These are phyloP conservation scores for Mesembryanthemum crystallinum DNA, from an alignment of 148 eudicot genomes.

Conservation along the genomic window DNA sequence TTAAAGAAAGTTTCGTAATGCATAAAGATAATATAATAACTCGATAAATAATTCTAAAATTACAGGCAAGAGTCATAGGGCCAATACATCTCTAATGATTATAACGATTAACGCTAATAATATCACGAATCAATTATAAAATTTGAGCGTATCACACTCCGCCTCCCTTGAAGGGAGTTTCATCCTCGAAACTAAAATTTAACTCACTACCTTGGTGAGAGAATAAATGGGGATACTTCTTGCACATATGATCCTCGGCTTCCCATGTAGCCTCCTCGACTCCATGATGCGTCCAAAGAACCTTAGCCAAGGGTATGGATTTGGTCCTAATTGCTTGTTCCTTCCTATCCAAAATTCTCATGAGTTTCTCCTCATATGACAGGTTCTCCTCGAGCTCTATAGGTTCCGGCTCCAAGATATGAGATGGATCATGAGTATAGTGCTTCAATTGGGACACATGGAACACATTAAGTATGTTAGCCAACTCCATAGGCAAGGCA, in stretches of 20 bases:
- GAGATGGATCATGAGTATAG: background rate
- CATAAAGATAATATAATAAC: too few relatives aligned
- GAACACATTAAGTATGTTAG: background rate
- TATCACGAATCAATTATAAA: too few relatives aligned
- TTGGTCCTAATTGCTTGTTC: background rate
- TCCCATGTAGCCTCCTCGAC: background rate
- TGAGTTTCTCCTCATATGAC: background rate
- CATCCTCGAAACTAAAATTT: background rate
- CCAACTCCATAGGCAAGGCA: background rate
- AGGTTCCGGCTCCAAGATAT: background rate
- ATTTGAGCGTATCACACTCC: background rate
- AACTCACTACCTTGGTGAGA: background rate
- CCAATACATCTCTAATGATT: too few relatives aligned
- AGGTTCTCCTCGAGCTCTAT: background rate
- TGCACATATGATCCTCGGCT: background rate
- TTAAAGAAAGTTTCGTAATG: too few relatives aligned
- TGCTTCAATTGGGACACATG: background rate
- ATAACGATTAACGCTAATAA: too few relatives aligned
- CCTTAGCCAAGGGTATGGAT: background rate
- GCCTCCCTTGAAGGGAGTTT: background rate
- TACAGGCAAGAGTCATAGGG: too few relatives aligned
- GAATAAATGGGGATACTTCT: background rate
- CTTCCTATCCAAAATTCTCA: background rate
- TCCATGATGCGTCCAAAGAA: background rate
- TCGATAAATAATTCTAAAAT: too few relatives aligned